Evolutionary conservation across 1,284 basidiomycete genomes (phyloP), one percentile per base, ranked within the genome.

Genomic region (Pseudozyma pruni): DNA sequence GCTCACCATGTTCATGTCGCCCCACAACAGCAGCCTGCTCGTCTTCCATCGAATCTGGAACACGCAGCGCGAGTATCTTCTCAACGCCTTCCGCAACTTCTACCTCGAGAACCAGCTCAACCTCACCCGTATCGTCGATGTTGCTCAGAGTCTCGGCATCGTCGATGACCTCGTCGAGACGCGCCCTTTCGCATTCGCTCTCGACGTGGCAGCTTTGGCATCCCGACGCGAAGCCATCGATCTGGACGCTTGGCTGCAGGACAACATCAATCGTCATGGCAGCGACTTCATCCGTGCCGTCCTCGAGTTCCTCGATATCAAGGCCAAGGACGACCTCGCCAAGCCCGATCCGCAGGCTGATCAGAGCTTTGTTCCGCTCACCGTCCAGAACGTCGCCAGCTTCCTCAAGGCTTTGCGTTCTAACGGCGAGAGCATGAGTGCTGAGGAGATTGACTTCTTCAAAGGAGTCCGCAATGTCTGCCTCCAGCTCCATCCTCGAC

Each of bases 31-130:
- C 72, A 92, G 95, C 75, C 92, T 95, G 73, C 88, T 98, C 20
- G 94, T 98, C 56, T 98, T 98, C 85, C 92, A 95, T 89, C 88
- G 93, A 56, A 89, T 98, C 60, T 95, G 92, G 90, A 91, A 94
- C 78, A 91, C 91, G 45, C 89, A 94, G 76, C 91, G 90, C 1
- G 85, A 88, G 0, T 91, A 94, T 79, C 87, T 98, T 45, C 89
- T 93, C 8, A 88, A 90, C 54, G 91, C 92, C 2, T 90, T 98
- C 83, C 88, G 90, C 45, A 91, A 93, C 75, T 94, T 94, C 80
- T 98, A 98, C 83, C 87, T 90, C 47, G 93, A 95, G 79, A 93
- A 90, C 75, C 92, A 93, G 55, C 87, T 93, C 74, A 97, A 98
- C 80, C 91, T 98, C 56, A 93, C 91, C 22, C 88, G 94, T 41